phyloP scores from a whole-genome alignment of 495 filamentous ascomycete genomes.

The Melanomma pulvis-pyrius region DNA sequence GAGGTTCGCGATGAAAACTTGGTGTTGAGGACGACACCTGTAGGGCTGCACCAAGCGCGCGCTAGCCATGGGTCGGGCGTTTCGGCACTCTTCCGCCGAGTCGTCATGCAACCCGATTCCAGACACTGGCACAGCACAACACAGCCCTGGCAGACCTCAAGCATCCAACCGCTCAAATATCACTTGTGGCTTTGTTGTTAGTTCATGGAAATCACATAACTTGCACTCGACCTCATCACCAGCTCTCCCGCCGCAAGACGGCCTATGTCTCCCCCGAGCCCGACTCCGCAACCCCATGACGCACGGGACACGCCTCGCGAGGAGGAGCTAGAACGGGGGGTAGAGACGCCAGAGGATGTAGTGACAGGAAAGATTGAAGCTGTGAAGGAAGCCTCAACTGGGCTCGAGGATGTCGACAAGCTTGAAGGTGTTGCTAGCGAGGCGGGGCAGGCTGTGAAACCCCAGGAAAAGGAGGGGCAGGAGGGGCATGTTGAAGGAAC shows the following conservation, averaged over 20 bases:
- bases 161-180: background rate
- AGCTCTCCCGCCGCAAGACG: conserved; percentile 22
- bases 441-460: conserved; percentile 19
- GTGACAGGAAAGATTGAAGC: background rate
- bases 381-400: background rate
- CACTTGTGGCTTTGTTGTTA: background rate
- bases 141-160: background rate
- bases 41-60: background rate
- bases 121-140: conserved; percentile 6
- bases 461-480: conserved; percentile 2
- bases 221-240: background rate
- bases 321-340: conserved; percentile 14
- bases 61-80: conserved; percentile 1
- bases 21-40: conserved; percentile 7
- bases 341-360: background rate
- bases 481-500: background rate
- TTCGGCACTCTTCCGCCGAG: conserved; percentile 11
- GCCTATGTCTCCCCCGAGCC: conserved; percentile 36
- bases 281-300: conserved; percentile 28
- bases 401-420: background rate
- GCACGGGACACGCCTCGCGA: conserved; percentile 7
- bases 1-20: background rate
- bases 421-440: background rate
- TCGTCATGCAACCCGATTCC: background rate
- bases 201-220: conserved; percentile 22